Base-by-base conservation (phyloP, 2,329 filamentous ascomycete genomes). In the Trichoderma cornu-damae region DNA sequence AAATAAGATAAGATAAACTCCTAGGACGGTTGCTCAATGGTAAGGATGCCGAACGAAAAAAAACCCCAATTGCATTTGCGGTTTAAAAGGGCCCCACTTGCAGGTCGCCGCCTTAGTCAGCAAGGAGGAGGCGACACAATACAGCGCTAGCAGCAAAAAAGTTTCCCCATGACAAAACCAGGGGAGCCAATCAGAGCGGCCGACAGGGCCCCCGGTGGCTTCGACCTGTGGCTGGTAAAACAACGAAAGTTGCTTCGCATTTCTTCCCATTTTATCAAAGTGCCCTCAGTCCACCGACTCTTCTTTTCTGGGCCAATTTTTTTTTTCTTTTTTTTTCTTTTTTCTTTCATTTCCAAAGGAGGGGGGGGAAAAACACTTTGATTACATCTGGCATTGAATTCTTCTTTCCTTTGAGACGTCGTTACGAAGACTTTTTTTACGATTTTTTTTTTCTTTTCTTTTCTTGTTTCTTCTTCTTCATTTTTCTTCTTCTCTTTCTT, bases 231-330 rank as follows among this genome's bases (percentile, higher is more conserved):
- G 34, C n/a, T n/a, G n/a, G n/a, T n/a, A n/a, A n/a, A n/a, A n/a
- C n/a, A n/a, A n/a, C n/a, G n/a, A n/a, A n/a, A n/a, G n/a, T n/a
- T n/a, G n/a, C n/a, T 43, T 37, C 24, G 22, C 40, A 37, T 20
- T 46, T 54, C 28, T 14, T 14, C 20, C 24, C 20, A 14, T 14
- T n/a, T 37, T 6, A 46, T 54, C 37, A 28, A 46, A 46, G 40
- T 46, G 11, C 49, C 22, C 32, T 52, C 34, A 37, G 49, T 54
- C 51, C 51, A 54, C 51, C 51, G 51, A 54, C 40, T 46, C 42
- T 54, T 37, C 8, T 18, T 34, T 28, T 38, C 16, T 35, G 44
- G 44, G 28, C 44, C 28, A 34, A 3, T 22, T 28, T 52, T 38
- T 22, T 46, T 30, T 30, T 14, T 12, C 32, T 53, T 35, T 18